Percentiles rank a stretch among this genome's conserved stretches.
Conservation (phyloP, 352 stramenopile species). For the Nothophytophthora sp. region DNA sequence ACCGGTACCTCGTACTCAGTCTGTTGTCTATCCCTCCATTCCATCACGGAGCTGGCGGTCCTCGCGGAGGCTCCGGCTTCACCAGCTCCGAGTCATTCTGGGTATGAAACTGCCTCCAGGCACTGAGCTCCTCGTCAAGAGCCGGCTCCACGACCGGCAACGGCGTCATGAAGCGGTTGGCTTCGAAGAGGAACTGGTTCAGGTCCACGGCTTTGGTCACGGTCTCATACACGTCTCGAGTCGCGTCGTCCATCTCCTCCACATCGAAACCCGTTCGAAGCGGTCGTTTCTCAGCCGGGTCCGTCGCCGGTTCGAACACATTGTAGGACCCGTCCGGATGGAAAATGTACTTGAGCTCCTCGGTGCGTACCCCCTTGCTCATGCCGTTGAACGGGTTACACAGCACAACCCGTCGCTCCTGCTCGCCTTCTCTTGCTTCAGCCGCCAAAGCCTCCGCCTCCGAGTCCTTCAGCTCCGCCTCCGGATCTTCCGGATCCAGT, state of each 20-base stretch:
- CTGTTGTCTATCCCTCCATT: no score
- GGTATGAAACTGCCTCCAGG: slow-evolving; percentile 8
- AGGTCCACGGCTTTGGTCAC: slow-evolving; percentile 60
- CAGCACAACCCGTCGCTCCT: slow-evolving; percentile 53
- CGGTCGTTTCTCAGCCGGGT: slow-evolving; percentile 54
- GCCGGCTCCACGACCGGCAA: slow-evolving; percentile 1
- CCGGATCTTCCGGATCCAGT: slow-evolving; percentile 10
- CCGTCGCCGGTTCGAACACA: slow-evolving; percentile 53
- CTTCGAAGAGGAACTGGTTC: slow-evolving; percentile 73
- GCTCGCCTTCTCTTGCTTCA: slow-evolving; percentile 16
- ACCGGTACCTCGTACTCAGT: no score
- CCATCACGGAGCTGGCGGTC: slow-evolving; percentile 18
- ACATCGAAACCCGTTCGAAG: slow-evolving; percentile 60
- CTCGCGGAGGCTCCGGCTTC: slow-evolving; percentile 18
- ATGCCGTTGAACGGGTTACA: slow-evolving; percentile 77
- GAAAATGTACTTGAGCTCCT: slow-evolving; percentile 78
- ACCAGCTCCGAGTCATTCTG: slow-evolving; percentile 18
- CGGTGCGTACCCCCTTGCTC: slow-evolving; percentile 63
- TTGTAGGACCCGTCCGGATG: slow-evolving; percentile 65
- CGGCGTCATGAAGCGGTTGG: slow-evolving; percentile 59
- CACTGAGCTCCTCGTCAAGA: no score
- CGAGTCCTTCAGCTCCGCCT: slow-evolving; percentile 12
- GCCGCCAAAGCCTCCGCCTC: slow-evolving; percentile 11
- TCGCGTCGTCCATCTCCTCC: slow-evolving; percentile 56
- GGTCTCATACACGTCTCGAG: slow-evolving; percentile 46